Evolutionary conservation across 2,329 filamentous ascomycete species (phyloP).

Genomic region (Aureobasidium namibiae): DNA sequence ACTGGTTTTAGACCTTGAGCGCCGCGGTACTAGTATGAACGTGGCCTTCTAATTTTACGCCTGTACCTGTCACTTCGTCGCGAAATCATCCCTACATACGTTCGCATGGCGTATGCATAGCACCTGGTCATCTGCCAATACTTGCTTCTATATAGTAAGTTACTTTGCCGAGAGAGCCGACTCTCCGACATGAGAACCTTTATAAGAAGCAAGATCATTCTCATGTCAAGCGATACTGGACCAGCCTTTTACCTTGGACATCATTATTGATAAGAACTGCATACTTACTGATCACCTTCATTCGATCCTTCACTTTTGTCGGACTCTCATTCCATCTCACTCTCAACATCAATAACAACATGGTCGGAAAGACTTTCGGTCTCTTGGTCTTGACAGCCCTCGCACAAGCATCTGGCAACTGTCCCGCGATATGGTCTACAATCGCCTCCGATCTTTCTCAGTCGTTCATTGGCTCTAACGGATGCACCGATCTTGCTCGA

Average conservation of each 20-base stretch:
- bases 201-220: not conserved
- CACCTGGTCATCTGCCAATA: not conserved
- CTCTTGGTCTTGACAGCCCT: not conserved
- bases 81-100: not conserved
- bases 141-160: not conserved
- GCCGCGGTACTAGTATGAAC: not conserved
- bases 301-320: not conserved
- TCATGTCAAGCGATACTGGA: not conserved
- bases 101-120: not conserved
- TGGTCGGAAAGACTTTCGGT: not conserved
- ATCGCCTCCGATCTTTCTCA: slow-evolving; percentile 24
- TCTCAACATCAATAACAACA: not conserved
- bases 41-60: not conserved
- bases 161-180: not conserved
- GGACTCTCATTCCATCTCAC: not conserved
- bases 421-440: slow-evolving; percentile 24
- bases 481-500: slow-evolving; percentile 26
- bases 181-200: not conserved
- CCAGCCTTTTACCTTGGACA: not conserved
- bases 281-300: not conserved
- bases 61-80: not conserved
- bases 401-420: slow-evolving; percentile 13
- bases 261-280: not conserved
- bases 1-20: not conserved
- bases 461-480: slow-evolving; percentile 20